phyloP scores from a whole-genome alignment of 306 rosid species.

The Cotoneaster glaucophyllus region DNA sequence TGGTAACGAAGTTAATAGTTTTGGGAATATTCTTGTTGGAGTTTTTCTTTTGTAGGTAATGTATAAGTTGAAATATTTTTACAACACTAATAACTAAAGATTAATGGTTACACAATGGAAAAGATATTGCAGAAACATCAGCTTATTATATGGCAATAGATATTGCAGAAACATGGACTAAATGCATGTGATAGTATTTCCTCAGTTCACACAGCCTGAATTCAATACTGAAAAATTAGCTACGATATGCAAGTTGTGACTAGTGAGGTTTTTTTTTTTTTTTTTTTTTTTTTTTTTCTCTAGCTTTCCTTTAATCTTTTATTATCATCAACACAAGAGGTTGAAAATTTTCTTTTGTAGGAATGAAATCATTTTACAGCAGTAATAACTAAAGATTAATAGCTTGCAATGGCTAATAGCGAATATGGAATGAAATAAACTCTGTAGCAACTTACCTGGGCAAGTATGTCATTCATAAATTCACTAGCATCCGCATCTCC shows the following conservation, averaged over 20 bases:
- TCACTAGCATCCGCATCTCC: constrained; percentile 93
- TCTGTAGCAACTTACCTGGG: constrained; percentile 60
- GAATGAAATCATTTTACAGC: background rate
- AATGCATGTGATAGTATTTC: background rate
- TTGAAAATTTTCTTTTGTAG: background rate
- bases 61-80: constrained; percentile 9
- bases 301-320: background rate
- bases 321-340: background rate
- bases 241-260: background rate
- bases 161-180: background rate
- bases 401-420: constrained; percentile 1
- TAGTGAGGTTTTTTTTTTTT: background rate
- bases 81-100: constrained; percentile 7
- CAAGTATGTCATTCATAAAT: constrained; percentile 95
- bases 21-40: background rate
- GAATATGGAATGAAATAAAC: constrained; percentile 9
- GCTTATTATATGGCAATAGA: background rate
- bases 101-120: background rate
- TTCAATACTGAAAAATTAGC: background rate
- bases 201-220: background rate
- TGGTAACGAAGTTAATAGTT: background rate
- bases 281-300: background rate
- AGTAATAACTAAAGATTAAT: constrained; percentile 5
- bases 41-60: background rate
- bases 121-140: background rate